Evolutionary conservation across 2,329 filamentous ascomycete genomes (phyloP), one percentile per base, ranked within the genome.

Genomic region (Tolypocladium capitatum): DNA sequence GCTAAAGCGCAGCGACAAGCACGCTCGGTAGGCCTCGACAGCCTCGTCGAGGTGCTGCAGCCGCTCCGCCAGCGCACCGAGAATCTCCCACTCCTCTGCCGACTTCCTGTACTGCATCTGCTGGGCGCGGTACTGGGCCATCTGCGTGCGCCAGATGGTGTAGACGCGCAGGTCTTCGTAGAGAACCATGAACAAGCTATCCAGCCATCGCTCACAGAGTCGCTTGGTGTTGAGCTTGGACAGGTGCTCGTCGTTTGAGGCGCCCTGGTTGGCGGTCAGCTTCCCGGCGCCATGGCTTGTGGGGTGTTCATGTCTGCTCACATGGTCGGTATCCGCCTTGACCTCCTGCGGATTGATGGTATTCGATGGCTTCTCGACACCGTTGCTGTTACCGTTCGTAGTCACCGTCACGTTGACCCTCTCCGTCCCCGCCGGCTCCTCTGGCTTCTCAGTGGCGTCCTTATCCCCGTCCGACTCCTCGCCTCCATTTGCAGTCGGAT

Each of bases 131-230:
- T 90, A 96, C 63, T 97, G 91, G 0, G 89, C 86, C 80, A 97
- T 92, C 64, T 98, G 92, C 1, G 92, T 97, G 48, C 92, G 84
- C 92, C 92, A 98, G 65, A 98, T 98, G 13, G 92, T 98, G 72
- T 98, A 98, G 42, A 98, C 91, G 45, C 92, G 86, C 18, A 98
- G 76, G 60, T 98, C 92, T 65, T 98, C 92, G 64, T 98, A 98
- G 3, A 98, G 76, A 0, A 97, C 92, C 92, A 98, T 98, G 71
- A 98, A 98, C 21, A 98, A 76, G 59, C 94, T 97, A 67, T 98
- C 92, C 2, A 98, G 77, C 92, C 92, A 98, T 56, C 92, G 82
- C 67, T 98, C 92, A 60, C 92, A 98, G 1, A 98, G 78, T 1
- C 92, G 84, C 70, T 98, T 98, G 67, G 96, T 95, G 63, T 94